Base-by-base conservation (phyloP, 2,329 filamentous ascomycete species). In the Simplicillium sp. region DNA sequence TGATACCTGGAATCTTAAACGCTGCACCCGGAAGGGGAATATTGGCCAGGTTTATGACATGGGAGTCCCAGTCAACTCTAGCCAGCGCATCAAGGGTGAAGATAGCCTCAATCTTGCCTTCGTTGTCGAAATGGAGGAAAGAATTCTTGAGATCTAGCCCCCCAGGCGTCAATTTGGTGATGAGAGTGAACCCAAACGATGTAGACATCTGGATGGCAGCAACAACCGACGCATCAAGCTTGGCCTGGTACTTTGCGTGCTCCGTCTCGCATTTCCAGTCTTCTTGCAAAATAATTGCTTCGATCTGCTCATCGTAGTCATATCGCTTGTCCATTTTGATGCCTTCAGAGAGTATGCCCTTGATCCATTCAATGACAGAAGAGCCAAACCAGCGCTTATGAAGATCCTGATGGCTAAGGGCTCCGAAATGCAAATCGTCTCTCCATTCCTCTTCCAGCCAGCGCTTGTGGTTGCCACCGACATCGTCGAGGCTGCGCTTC, bases 391-490 rank as follows among this genome's bases (percentile, higher is more conserved):
- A 64, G 2, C 59, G 56, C 45, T 61, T 51, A 40, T 64, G 53
- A 1, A 65, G 43, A 9, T 65, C 54, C 3, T 46, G 44, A 20
- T 34, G 43, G 15, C 42, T 40, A 11, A 62, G 34, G 4, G 42
- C 51, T 7, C 50, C 51, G 38, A 47, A 47, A 38, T 64, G 55
- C 15, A 44, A 43, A 46, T 58, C 61, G 17, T 64, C 55, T 0
- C 60, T 52, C 46, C 48, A 65, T 43, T 59, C 59, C 3, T 64
- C 57, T 43, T 66, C 61, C 3, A 66, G 54, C 60, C 57, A 65
- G 14, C 58, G 51, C 17, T 46, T 49, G 15, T 54, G 61, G 43
- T 55, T 61, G 1, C 55, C 50, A 2, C 51, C 46, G 12, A 54
- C 41, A 7, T 59, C 56, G 1, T 46, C 39, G 7, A 60, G 50